Conservation (phyloP, 805 yeast species). For the Nakazawaea holstii region DNA sequence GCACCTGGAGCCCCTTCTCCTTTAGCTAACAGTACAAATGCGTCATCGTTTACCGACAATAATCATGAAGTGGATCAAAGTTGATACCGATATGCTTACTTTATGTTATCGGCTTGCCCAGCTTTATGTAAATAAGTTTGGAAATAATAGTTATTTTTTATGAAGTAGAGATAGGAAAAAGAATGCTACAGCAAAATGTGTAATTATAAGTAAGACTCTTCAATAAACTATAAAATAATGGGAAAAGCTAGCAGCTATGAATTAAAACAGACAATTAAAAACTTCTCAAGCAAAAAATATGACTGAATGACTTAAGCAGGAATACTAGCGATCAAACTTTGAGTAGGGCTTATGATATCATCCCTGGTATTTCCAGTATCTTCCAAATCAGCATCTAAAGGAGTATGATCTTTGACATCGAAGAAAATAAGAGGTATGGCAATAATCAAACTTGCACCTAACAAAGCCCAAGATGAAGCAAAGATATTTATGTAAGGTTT, state of each 20-base stretch:
- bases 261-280: neutral
- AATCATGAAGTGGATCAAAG: neutral
- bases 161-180: no score
- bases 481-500: conserved; percentile 35
- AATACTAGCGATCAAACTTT: neutral
- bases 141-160: no score
- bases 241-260: no score
- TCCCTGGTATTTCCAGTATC: conserved; percentile 15
- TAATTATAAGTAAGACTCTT: no score
- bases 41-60: neutral
- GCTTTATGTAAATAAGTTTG: no score
- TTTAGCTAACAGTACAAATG: conserved; percentile 1
- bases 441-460: conserved; percentile 40
- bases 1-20: conserved; percentile 3
- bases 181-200: no score
- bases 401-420: conserved; percentile 40
- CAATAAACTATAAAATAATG: no score
- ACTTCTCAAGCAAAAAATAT: neutral
- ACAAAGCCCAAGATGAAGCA: conserved; percentile 47
- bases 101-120: no score
- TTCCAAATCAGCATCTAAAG: conserved; percentile 18
- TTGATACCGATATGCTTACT: no score
- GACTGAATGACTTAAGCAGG: neutral
- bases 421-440: conserved; percentile 42
- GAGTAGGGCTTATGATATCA: conserved; percentile 13